A percentile compares a stretch with the other conserved stretches of the same genome.
These are phyloP conservation scores for rapeseed (Brassica napus) DNA, from an alignment of 345 rosid genomes.

Conservation along the genomic window DNA sequence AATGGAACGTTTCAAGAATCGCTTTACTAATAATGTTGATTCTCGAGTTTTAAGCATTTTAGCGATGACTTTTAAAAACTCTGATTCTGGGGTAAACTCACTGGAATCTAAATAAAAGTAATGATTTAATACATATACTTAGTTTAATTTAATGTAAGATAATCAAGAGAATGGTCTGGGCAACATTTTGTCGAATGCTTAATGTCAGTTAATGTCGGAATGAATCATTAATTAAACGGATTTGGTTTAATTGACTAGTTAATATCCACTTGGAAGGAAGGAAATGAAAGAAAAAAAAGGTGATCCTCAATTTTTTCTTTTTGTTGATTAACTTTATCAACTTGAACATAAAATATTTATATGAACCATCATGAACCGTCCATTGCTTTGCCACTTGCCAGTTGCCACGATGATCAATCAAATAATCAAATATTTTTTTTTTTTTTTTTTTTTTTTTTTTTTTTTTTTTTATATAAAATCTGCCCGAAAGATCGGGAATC, in stretches of 20 bases:
- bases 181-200: constrained; percentile 30
- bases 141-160: not conserved
- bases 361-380: constrained; percentile 19
- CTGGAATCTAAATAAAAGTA: not conserved
- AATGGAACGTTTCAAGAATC: not conserved
- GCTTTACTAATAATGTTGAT: not conserved
- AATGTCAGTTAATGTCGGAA: constrained; percentile 32
- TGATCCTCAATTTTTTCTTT: not conserved
- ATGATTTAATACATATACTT: not conserved
- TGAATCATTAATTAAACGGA: constrained; percentile 11
- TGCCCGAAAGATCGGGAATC: too few species aligned
- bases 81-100: not conserved
- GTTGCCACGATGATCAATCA: constrained; percentile 29
- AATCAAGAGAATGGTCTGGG: constrained; percentile 8
- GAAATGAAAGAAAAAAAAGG: not conserved
- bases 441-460: too few species aligned
- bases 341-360: constrained; percentile 22
- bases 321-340: constrained; percentile 8
- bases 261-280: constrained; percentile 14
- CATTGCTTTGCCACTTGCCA: constrained; percentile 26
- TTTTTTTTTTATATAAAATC: too few species aligned
- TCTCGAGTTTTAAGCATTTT: not conserved
- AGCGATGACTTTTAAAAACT: not conserved
- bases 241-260: constrained; percentile 18
- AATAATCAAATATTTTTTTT: constrained; percentile 3